Evolutionary conservation across 2,329 filamentous ascomycete species (phyloP).

Genomic region (Helicocarpus griseus): DNA sequence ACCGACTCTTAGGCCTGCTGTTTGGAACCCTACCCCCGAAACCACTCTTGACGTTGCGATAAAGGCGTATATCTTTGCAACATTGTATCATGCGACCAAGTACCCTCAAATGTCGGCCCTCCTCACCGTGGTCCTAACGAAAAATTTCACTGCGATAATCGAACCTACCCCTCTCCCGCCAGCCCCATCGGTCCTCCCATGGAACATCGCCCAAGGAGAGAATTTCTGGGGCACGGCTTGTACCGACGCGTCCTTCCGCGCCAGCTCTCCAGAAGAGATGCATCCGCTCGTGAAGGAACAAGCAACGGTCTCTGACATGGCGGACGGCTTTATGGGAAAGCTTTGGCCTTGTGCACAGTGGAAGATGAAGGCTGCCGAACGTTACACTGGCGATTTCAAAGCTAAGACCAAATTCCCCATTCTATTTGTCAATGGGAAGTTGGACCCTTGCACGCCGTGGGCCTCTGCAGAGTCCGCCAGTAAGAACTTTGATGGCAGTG

Average conservation of each 20-base stretch:
- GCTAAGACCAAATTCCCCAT: conserved; percentile 17
- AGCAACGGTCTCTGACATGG: conserved; percentile 1
- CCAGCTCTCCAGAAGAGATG: conserved; percentile 3
- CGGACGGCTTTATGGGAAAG: conserved; percentile 5
- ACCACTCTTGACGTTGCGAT: neutral
- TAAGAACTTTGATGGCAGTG: conserved; percentile 16
- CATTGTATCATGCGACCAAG: conserved; percentile 1
- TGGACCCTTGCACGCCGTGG: conserved; percentile 18
- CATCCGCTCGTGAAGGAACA: neutral
- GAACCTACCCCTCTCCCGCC: neutral
- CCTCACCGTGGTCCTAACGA: neutral
- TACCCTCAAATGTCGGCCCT: neutral
- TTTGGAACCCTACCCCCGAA: neutral
- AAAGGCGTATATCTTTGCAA: neutral
- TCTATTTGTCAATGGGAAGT: conserved; percentile 16
- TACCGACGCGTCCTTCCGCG: conserved; percentile 7
- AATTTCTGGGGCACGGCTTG: conserved; percentile 8
- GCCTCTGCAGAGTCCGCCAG: conserved; percentile 16
- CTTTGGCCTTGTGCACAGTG: conserved; percentile 13
- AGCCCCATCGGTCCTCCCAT: neutral
- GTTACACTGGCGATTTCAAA: conserved; percentile 16
- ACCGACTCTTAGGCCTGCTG: neutral
- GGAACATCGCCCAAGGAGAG: neutral
- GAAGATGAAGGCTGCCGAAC: conserved; percentile 15
- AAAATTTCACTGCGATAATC: conserved; percentile 1